Evolutionary conservation across 306 rosid species (phyloP).

Genomic region (Sophora flavescens): DNA sequence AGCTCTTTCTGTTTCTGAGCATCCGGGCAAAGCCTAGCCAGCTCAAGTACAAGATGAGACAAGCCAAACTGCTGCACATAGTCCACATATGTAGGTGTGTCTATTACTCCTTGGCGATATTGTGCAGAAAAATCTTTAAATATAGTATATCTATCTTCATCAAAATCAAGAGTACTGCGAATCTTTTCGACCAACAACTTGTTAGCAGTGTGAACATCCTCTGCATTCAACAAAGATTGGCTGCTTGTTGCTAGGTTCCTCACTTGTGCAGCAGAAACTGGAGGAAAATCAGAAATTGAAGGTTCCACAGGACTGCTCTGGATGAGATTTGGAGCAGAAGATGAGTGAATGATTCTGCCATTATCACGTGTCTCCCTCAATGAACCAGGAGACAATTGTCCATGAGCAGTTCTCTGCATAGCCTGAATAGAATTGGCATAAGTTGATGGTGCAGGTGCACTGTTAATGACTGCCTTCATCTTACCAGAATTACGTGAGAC

Average conservation of each 20-base stretch:
- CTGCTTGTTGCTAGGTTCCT: conserved; percentile 58
- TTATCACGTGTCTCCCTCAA: conserved; percentile 57
- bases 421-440: conserved; percentile 62
- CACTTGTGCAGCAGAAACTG: conserved; percentile 71
- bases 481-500: conserved; percentile 50
- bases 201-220: conserved; percentile 86
- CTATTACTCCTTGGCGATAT: conserved; percentile 84
- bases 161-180: conserved; percentile 77
- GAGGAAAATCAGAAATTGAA: conserved; percentile 80
- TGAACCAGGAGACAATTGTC: conserved; percentile 57
- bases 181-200: conserved; percentile 90
- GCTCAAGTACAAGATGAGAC: conserved; percentile 83
- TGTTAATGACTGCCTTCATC: conserved; percentile 31
- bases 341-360: conserved; percentile 71
- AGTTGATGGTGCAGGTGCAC: conserved; percentile 49
- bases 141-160: conserved; percentile 67
- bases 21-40: conserved; percentile 91
- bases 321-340: conserved; percentile 83
- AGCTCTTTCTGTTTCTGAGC: conserved; percentile 85
- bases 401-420: conserved; percentile 52
- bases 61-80: conserved; percentile 81
- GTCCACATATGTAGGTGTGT: conserved; percentile 68
- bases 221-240: conserved; percentile 58
- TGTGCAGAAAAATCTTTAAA: conserved; percentile 86
- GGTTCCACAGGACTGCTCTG: conserved; percentile 57